phyloP scores from a whole-genome alignment of 768 basidiomycete species.

The Termitomyces sp. region DNA sequence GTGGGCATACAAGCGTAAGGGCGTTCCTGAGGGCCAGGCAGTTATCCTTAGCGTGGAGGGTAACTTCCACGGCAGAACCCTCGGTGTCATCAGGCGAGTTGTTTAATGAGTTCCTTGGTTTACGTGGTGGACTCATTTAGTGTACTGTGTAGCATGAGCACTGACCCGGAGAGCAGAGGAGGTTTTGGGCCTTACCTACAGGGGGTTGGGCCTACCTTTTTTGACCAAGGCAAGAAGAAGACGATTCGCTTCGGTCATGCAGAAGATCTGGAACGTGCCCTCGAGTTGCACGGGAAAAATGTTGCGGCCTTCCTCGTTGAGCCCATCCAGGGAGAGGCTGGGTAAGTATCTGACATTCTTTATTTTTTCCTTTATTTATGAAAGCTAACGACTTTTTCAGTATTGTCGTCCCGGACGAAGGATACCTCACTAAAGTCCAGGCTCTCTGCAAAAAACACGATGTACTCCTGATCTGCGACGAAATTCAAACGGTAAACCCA shows the following conservation, averaged over 20 bases:
- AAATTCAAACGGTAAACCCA: conserved; percentile 88
- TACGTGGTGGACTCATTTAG: conserved; percentile 1
- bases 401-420: conserved; percentile 86
- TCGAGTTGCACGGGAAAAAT: conserved; percentile 74
- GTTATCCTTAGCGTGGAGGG: conserved; percentile 81
- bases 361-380: too few relatives aligned
- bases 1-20: conserved; percentile 93
- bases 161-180: conserved; percentile 81
- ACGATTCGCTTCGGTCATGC: conserved; percentile 81
- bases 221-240: conserved; percentile 43
- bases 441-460: conserved; percentile 89
- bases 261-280: conserved; percentile 74
- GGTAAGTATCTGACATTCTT: conserved; percentile 40
- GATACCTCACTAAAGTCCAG: conserved; percentile 75
- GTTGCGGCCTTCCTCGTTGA: conserved; percentile 94
- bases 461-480: conserved; percentile 94
- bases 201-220: conserved; percentile 75
- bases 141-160: conserved; percentile 66
- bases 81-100: conserved; percentile 75
- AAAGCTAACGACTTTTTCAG: conserved; percentile 30
- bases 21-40: conserved; percentile 74
- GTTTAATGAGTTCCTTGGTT: background rate
- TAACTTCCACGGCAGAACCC: conserved; percentile 94
- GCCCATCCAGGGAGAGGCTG: conserved; percentile 99
- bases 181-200: conserved; percentile 92